Evolutionary conservation across 345 rosid genomes (phyloP), one percentile per base, ranked within the genome.

Genomic region (Lagerstroemia speciosa): DNA sequence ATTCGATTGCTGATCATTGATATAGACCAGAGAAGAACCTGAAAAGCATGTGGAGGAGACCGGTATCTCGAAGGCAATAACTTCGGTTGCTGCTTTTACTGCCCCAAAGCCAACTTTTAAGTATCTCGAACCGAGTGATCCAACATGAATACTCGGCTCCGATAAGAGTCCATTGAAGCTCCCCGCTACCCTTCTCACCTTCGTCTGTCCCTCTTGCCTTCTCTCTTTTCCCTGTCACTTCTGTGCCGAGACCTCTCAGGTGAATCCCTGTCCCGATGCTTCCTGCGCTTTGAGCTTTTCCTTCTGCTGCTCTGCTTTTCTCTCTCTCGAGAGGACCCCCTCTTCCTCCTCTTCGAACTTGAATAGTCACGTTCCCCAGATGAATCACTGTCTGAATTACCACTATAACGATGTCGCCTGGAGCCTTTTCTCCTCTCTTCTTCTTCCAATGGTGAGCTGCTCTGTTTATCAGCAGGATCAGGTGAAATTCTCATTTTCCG

Each of bases 291-390:
- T 29, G 88, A 77, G 72, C 84, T 86, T 71, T 83, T 89, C 78
- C 83, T 87, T 69, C 86, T 83, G 75, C 87, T 78, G 20, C 85
- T 80, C 7, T 79, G 87, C 85, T 85, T 88, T 83, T 87, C 89
- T 53, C 85, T 58, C 34, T 58, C 89, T 67, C 64, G 70, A 29
- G 89, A 82, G 36, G 87, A 86, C 65, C 68, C 77, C 73, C 78
- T 82, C 80, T 72, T 75, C 68, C 82, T 84, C 62, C 81, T 76
- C 73, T 83, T 85, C 4, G 96, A 88, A 67, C 82, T 85, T 32
- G 93, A 89, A 70, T 67, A 57, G 38, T 71, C 29, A 40, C 79
- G 83, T 52, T 78, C 85, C 40, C 70, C 55, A 67, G 79, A 38
- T 57, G 81, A 83, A 71, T 86, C 89, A 66, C 86, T 84, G 46